Evolutionary conservation across 768 basidiomycete genomes (phyloP), one percentile per base, ranked within the genome.

Genomic region (Lactifluus piperatus): DNA sequence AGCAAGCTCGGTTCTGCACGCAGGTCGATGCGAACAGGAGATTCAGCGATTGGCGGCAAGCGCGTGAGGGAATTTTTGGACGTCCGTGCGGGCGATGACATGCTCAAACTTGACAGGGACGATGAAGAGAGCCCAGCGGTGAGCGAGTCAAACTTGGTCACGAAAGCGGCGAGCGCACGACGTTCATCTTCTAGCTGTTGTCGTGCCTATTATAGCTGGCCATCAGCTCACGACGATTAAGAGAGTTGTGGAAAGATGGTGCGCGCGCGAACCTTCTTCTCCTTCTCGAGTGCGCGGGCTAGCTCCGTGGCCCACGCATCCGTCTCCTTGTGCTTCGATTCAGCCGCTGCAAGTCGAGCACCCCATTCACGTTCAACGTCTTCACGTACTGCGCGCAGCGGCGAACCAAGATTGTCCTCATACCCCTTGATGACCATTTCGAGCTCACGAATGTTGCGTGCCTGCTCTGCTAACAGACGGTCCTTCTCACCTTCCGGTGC

Each of bases 311-410:
- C 87, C 85, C 88, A 91, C 22, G 71, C 77, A 62, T 86, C 83
- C 67, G 81, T 82, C 70, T 88, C 87, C 67, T 83, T 84, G n/a
- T 80, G 71, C 65, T 75, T 76, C 67, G 72, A 76, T 37, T 71
- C 71, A 71, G 90, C 86, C 20, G 75, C 77, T 5, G 81, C 82
- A 0, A 91, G 66, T 67, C 77, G 81, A 5, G 64, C 80, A 24
- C 73, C 70, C 85, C 86, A 88, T 69, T 91, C 86, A 57, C 74
- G 80, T 72, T 91, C 88, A 5, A 88, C 82, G 39, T 88, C 88
- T 68, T 85, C 86, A 49, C 81, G 76, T 3, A 87, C 83, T 11
- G 77, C 77, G 43, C 83, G 74, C 58, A 86, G 68, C 5, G 85
- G 85, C 65, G 85, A 83, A 8, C 84, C 86, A 18, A 84, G 75